phyloP scores from a whole-genome alignment of 768 basidiomycete genomes.

The Podaxis sp. region DNA sequence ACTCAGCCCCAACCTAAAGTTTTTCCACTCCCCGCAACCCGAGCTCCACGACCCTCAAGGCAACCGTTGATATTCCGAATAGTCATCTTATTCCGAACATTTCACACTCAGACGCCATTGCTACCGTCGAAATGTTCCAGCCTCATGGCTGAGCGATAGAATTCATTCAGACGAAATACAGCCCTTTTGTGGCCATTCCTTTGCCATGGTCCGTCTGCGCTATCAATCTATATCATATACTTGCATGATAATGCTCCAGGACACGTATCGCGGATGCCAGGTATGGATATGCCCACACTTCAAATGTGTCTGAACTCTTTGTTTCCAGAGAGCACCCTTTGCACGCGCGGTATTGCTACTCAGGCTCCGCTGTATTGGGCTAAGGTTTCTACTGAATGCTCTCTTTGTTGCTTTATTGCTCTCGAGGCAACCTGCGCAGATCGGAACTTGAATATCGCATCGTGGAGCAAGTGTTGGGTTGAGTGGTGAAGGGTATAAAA shows the following conservation, averaged over 20 bases:
- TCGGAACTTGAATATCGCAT: neutral
- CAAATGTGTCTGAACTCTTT: neutral
- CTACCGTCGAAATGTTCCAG: slow-evolving; percentile 1
- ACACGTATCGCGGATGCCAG: neutral
- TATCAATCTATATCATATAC: neutral
- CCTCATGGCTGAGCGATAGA: slow-evolving; percentile 1
- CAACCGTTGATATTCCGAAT: neutral
- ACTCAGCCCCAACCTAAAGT: neutral
- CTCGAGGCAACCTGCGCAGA: neutral
- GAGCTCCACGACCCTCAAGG: neutral
- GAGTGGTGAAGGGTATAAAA: slow-evolving; percentile 2
- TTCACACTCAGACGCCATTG: slow-evolving; percentile 6
- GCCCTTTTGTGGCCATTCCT: neutral
- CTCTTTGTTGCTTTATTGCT: neutral
- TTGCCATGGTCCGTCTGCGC: neutral
- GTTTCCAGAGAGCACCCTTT: neutral
- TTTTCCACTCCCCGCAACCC: neutral
- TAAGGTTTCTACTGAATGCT: neutral
- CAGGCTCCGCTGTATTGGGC: neutral
- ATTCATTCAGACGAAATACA: neutral
- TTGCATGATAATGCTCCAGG: neutral
- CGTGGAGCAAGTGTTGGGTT: neutral
- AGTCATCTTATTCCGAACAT: neutral
- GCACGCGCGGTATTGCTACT: neutral
- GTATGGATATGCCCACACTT: slow-evolving; percentile 5